These are phyloP conservation scores for Nicotiana undulata DNA, from an alignment of 257 asterid genomes.

Conservation along the genomic window DNA sequence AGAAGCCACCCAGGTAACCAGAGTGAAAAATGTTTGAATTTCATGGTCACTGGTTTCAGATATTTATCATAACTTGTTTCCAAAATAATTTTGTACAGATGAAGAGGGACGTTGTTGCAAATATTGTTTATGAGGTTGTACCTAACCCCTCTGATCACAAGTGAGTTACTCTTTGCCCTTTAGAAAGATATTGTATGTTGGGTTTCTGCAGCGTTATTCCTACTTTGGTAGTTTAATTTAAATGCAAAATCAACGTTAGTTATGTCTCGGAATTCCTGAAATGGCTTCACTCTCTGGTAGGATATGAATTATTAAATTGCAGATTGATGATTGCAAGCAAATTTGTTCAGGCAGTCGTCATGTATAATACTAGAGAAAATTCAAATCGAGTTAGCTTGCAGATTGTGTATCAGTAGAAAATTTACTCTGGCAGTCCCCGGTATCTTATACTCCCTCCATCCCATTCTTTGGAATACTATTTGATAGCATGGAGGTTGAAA, in stretches of 20 bases:
- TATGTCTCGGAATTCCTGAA: neutral
- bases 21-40: conserved; percentile 6
- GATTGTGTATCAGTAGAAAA: neutral
- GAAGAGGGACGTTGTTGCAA: conserved; percentile 87
- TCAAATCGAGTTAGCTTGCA: neutral
- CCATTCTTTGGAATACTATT: neutral
- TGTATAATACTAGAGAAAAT: neutral
- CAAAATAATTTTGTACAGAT: conserved; percentile 36
- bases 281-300: neutral
- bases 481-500: neutral
- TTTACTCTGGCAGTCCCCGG: neutral
- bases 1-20: conserved; percentile 92
- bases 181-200: neutral
- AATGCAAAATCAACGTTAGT: neutral
- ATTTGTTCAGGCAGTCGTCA: neutral
- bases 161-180: conserved; percentile 42
- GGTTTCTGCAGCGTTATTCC: neutral
- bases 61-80: neutral
- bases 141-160: conserved; percentile 99
- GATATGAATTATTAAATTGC: neutral
- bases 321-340: neutral
- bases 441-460: neutral
- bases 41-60: neutral
- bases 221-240: neutral
- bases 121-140: conserved; percentile 85